A percentile compares a stretch with the other conserved stretches of the same genome.
Evolutionary conservation across 352 stramenopile species (phyloP).

Genomic region (Phytophthora lateralis): DNA sequence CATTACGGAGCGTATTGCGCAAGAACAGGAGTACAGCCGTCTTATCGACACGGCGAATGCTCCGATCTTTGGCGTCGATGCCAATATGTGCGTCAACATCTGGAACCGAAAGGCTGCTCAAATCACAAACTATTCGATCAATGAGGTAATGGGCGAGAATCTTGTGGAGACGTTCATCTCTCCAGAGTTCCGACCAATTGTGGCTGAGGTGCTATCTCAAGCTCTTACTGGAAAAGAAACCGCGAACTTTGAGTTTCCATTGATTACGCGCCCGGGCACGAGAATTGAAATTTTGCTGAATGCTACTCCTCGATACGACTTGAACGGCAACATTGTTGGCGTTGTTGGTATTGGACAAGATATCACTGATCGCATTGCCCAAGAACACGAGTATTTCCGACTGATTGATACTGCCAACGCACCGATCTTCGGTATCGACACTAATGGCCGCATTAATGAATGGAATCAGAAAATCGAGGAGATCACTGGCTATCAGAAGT

Average conservation of each 20-base stretch:
- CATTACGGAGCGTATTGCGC: constrained; percentile 37
- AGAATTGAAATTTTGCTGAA: constrained; percentile 38
- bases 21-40: constrained; percentile 63
- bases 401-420: constrained; percentile 86
- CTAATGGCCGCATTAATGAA: constrained; percentile 81
- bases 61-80: constrained; percentile 72
- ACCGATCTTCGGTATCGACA: constrained; percentile 87
- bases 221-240: constrained; percentile 37
- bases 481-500: constrained; percentile 84
- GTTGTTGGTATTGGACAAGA: constrained; percentile 29
- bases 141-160: constrained; percentile 42
- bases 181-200: constrained; percentile 50
- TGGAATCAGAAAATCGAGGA: constrained; percentile 91
- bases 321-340: constrained; percentile 31
- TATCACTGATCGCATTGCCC: constrained; percentile 50
- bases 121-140: constrained; percentile 51
- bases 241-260: constrained; percentile 60
- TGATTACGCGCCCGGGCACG: constrained; percentile 39
- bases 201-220: constrained; percentile 77
- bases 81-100: constrained; percentile 45
- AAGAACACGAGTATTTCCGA: constrained; percentile 75
- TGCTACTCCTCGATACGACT: constrained; percentile 22
- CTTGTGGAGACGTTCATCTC: constrained; percentile 78
- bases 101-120: constrained; percentile 59
- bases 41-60: constrained; percentile 65